These are phyloP conservation scores for Eucalyptus guilfoylei DNA, from an alignment of 345 rosid species.

Conservation along the genomic window DNA sequence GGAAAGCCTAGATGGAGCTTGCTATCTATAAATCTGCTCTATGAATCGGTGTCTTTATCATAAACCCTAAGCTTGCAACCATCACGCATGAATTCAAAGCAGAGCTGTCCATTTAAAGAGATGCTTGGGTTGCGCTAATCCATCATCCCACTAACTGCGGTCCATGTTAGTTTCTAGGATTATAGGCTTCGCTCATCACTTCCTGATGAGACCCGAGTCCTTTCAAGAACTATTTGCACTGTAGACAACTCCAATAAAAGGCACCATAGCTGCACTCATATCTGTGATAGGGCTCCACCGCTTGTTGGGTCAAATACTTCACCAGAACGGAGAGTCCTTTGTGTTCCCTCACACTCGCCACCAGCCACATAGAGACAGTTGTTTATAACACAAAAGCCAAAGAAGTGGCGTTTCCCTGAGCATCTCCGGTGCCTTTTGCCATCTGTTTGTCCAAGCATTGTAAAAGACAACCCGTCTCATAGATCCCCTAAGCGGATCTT, in stretches of 20 bases:
- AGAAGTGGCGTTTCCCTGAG: slow-evolving; percentile 87
- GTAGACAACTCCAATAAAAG: slow-evolving; percentile 82
- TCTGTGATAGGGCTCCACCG: slow-evolving; percentile 85
- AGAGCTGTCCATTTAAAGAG: slow-evolving; percentile 62
- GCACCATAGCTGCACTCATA: slow-evolving; percentile 98
- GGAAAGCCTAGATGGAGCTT: slow-evolving; percentile 87
- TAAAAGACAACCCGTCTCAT: slow-evolving; percentile 84
- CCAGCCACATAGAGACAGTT: slow-evolving; percentile 94
- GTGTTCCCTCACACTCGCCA: slow-evolving; percentile 96
- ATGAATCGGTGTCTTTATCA: slow-evolving; percentile 60
- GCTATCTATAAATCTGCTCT: slow-evolving; percentile 85
- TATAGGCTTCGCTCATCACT: slow-evolving; percentile 87
- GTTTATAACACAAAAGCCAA: slow-evolving; percentile 89
- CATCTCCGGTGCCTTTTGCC: slow-evolving; percentile 97
- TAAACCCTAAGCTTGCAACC: slow-evolving; percentile 86
- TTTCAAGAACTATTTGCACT: slow-evolving; percentile 88
- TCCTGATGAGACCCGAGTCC: slow-evolving; percentile 82
- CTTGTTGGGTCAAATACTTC: slow-evolving; percentile 94
- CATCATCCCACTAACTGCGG: slow-evolving; percentile 67
- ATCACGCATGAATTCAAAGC: slow-evolving; percentile 86
- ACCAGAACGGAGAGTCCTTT: slow-evolving; percentile 86
- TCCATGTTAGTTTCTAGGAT: slow-evolving; percentile 76
- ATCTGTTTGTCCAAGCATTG: slow-evolving; percentile 86
- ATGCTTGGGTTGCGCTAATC: slow-evolving; percentile 93
- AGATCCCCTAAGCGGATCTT: slow-evolving; percentile 84